Evolutionary conservation across 805 yeast genomes (phyloP).

Genomic region (Brettanomyces bruxellensis): DNA sequence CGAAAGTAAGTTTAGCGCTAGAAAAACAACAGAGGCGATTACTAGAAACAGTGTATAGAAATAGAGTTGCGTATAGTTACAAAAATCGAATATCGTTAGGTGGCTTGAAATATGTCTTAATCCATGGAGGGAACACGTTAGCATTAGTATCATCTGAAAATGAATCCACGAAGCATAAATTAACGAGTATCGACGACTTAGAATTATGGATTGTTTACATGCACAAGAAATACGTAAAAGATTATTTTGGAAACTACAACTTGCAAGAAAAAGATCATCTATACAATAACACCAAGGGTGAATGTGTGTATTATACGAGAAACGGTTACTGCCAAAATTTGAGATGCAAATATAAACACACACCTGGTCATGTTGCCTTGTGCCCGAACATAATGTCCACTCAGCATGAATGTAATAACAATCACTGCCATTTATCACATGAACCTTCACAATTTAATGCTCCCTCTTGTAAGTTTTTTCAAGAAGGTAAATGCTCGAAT

Average conservation of each 20-base stretch:
- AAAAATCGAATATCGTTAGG: constrained; percentile 37
- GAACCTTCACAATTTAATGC: constrained; percentile 50
- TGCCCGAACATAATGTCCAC: constrained; percentile 39
- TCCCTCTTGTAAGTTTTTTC: constrained; percentile 46
- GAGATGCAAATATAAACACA: constrained; percentile 48
- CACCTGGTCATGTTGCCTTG: constrained; percentile 38
- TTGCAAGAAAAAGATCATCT: constrained; percentile 3
- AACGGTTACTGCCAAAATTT: constrained; percentile 42
- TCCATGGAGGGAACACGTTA: constrained; percentile 31
- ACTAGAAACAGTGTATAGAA: constrained; percentile 13
- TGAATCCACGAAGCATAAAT: constrained; percentile 6
- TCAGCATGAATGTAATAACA: constrained; percentile 36
- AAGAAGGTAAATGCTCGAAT: constrained; percentile 39
- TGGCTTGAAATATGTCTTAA: constrained; percentile 35
- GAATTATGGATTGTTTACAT: constrained; percentile 10
- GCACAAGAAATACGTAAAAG: constrained; percentile 13
- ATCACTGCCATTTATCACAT: constrained; percentile 50
- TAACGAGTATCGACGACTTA: constrained; percentile 12
- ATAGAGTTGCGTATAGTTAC: constrained; percentile 30
- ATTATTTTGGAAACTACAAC: constrained; percentile 17
- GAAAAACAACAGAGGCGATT: neutral
- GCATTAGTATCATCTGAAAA: constrained; percentile 26
- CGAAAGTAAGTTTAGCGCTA: neutral
- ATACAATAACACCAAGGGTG: constrained; percentile 2
- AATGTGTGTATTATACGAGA: constrained; percentile 25